Base-by-base conservation (phyloP, 1,139 yeast species). In the Pichia inconspicua region DNA sequence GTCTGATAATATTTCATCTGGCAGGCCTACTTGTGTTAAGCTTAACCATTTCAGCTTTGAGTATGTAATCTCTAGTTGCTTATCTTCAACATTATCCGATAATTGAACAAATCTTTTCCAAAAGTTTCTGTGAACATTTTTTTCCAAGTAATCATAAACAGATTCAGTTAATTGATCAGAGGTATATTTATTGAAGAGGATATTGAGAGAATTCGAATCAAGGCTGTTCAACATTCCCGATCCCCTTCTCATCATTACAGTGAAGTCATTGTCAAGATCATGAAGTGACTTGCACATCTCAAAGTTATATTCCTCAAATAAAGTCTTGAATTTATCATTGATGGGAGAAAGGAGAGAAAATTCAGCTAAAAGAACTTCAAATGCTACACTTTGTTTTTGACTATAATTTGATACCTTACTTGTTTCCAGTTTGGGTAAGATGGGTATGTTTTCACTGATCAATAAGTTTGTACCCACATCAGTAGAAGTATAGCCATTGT, bases 131-230 rank as follows among this genome's bases (percentile, higher is more conserved):
- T 80, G 83, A 25, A 86, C 62, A 53, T 80, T 81, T 50, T 75
- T 59, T 55, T 88, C 96, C 12, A 86, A 80, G 55, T 85, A 85
- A 49, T 79, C 81, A 56, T 81, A 84, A 1, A 87, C 72, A 48
- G 80, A 69, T 51, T 69, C 71, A 58, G 71, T 78, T 56, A 77
- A 66, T 54, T 84, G 82, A 4, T 80, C 61, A 0, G 68, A 68
- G 0, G 82, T 78, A 44, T 70, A 67, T 3, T 46, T 41, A 3
- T 47, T 36, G 11, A 52, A 38, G 4, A 57, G 38, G 1, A 50
- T 51, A 14, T 35, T 43, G 7, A 47, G 43, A 3, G 48, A 38
- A 14, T 44, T 30, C 10, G 49, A 47, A 8, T 62, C 56, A 1
- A 59, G 27, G 3, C 56, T 47, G 35, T 51, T 55, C 37, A 77